Evolutionary conservation across 257 asterid genomes (phyloP).

Genomic region (Cynanchum wilfordii): DNA sequence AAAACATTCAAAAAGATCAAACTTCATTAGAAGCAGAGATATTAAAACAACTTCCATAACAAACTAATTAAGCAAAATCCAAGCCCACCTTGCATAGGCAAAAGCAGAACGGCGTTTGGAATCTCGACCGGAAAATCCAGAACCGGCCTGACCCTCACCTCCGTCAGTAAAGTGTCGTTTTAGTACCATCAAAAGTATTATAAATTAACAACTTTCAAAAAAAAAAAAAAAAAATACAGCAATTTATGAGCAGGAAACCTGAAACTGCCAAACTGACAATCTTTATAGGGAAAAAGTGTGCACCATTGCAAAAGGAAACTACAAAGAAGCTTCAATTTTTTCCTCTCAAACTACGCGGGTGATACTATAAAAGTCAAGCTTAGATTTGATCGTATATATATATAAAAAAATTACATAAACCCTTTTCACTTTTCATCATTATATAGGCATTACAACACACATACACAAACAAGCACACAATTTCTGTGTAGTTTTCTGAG

Average conservation of each 20-base stretch:
- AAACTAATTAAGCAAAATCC: slow-evolving; percentile 4
- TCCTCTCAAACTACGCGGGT: slow-evolving; percentile 22
- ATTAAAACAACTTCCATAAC: neutral
- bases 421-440: neutral
- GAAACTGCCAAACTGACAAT: slow-evolving; percentile 29
- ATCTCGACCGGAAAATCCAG: slow-evolving; percentile 33
- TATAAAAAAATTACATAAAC: neutral
- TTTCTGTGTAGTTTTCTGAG: slow-evolving; percentile 11
- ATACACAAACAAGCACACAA: neutral
- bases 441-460: neutral
- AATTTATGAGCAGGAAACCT: slow-evolving; percentile 23
- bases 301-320: slow-evolving; percentile 33
- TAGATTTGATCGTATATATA: slow-evolving; percentile 10
- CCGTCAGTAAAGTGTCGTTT: slow-evolving; percentile 48
- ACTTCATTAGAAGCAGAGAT: neutral
- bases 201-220: neutral
- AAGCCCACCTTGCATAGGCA: slow-evolving; percentile 26
- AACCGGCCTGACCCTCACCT: slow-evolving; percentile 53
- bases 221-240: neutral
- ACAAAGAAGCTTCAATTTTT: slow-evolving; percentile 49
- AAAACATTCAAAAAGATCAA: slow-evolving; percentile 8
- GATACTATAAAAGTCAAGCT: slow-evolving; percentile 43
- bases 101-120: slow-evolving; percentile 36
- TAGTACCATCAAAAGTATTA: slow-evolving; percentile 52
- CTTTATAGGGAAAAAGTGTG: slow-evolving; percentile 16